Conservation (phyloP, 192 early-diverging fungal species). For the Podila minutissima region DNA sequence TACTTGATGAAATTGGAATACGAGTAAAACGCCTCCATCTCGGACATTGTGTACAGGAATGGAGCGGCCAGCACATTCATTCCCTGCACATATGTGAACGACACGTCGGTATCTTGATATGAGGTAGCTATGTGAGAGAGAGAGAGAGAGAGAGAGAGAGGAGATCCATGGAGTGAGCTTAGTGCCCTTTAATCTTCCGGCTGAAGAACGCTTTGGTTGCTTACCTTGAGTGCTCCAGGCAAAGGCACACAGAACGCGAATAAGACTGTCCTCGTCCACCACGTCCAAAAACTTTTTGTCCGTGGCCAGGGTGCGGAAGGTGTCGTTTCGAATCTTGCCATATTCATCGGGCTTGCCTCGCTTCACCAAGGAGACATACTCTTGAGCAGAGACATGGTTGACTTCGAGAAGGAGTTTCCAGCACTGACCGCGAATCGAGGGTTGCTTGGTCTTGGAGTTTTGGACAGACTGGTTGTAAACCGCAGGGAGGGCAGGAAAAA, state of each 20-base stretch:
- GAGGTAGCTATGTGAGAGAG: constrained; percentile 18
- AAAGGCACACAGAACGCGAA: constrained; percentile 87
- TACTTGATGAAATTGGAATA: constrained; percentile 89
- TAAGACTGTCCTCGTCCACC: constrained; percentile 78
- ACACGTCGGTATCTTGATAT: constrained; percentile 48
- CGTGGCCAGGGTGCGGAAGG: constrained; percentile 84
- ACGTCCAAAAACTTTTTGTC: constrained; percentile 77
- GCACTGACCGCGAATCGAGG: constrained; percentile 62
- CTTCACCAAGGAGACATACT: constrained; percentile 78
- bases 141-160: too few relatives aligned
- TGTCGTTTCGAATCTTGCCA: constrained; percentile 91
- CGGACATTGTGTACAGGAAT: constrained; percentile 91
- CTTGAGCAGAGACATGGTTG: constrained; percentile 72
- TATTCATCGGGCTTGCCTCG: constrained; percentile 77
- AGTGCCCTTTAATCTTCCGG: neutral
- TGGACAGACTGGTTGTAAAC: neutral
- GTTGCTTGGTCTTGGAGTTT: neutral
- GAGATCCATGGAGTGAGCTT: neutral
- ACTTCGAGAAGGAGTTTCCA: constrained; percentile 85
- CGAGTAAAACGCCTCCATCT: constrained; percentile 90
- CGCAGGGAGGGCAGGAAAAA: neutral
- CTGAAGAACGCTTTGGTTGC: neutral
- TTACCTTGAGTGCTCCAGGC: constrained; percentile 86
- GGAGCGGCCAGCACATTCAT: constrained; percentile 96
- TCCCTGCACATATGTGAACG: constrained; percentile 90